Evolutionary conservation across 169 alveolate species (phyloP), one percentile per base, ranked within the genome.

Genomic region (Neospora caninum): DNA sequence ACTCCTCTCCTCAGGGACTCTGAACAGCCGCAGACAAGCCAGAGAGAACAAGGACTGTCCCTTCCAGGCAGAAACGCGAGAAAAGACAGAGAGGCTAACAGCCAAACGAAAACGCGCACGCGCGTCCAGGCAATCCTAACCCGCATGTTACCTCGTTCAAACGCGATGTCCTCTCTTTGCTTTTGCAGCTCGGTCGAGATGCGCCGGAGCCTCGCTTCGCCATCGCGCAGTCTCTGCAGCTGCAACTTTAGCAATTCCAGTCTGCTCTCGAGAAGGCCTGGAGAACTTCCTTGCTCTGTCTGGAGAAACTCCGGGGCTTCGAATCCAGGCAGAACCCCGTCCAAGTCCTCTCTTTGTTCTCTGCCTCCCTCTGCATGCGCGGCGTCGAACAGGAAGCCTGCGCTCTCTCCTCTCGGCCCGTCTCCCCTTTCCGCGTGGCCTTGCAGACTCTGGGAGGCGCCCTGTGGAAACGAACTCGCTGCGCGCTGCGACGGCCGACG

Each of bases 161-260:
- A 31, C 18, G 84, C 84, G 9, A 73, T 4, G 25, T 73, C 84
- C 9, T 31, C 13, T 16, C 84, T 41, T 43, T 73, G 84, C 27
- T n/a, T 31, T 20, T 73, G 45, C 22, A 73, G 84, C 43, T 73
- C 84, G 2, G 84, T n/a, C 2, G 84, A 73, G 7, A 73, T 73
- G 25, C 84, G 38, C 20, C 43, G 4, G 18, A 73, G 84, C 20
- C 84, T 41, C 84, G 84, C 84, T 36, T 73, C 84, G 45, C 84
- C 84, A n/a, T 73, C 84, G 27, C 84, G 84, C 84, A 73, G 84
- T 73, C 84, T 7, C 41, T 82, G 89, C 64, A 82, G 89, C 38
- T 82, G 89, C 38, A 82, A 27, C 22, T 31, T 38, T 9, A 82
- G 64, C 67, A 82, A 36, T 67, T 82, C 67, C 39, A 82, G 54